Conservation (phyloP, 176 grass and related monocot genomes). For the bread wheat (Triticum aestivum) region IWGSC_CS_RefSeq_v2.1 NC_057814.1:2636333-2636832, state of each 20-base stretch:
- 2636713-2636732: constrained; percentile 99
- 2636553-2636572: neutral
- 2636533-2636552: neutral
- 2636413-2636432: constrained; percentile 31
- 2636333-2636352: neutral
- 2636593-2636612: neutral
- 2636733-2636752: constrained; percentile 99
- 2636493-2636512: neutral
- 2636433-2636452: constrained; percentile 77
- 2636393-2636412: neutral
- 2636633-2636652: neutral
- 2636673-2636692: constrained; percentile 98
- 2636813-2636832: neutral
- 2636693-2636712: constrained; percentile 98
- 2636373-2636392: neutral
- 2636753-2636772: constrained; percentile 38
- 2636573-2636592: neutral
- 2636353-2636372: neutral
- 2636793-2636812: too few species aligned
- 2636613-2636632: too few species aligned
- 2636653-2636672: neutral
- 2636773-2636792: too few species aligned
- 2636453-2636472: constrained; percentile 98
- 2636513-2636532: neutral
- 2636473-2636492: constrained; percentile 98